These are phyloP conservation scores for Alternaria sp. DNA, from an alignment of 2,329 filamentous ascomycete species.

Conservation along the genomic window DNA sequence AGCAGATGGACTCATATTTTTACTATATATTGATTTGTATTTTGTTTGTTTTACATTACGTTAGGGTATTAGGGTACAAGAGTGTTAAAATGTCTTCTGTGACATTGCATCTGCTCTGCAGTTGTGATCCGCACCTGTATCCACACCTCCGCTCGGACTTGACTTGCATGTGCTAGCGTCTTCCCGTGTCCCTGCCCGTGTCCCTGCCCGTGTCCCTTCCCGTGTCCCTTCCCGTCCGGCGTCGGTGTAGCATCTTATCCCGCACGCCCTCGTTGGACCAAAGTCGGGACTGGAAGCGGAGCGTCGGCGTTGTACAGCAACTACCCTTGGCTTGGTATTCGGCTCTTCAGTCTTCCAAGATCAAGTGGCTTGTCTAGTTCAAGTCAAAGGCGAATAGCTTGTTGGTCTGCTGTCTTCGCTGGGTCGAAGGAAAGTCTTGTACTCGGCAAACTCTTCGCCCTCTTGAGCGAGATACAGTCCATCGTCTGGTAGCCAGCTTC, in stretches of 20 bases:
- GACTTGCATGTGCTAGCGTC: too few species aligned
- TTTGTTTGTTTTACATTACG: conserved; percentile 11
- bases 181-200: not conserved
- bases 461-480: conserved; percentile 36
- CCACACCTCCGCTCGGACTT: not conserved
- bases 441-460: conserved; percentile 28
- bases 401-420: conserved; percentile 28
- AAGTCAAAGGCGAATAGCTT: conserved; percentile 34
- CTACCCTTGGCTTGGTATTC: not conserved
- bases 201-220: conserved; percentile 6
- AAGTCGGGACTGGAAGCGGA: conserved; percentile 25
- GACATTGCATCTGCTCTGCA: conserved; percentile 7
- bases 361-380: conserved; percentile 3
- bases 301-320: not conserved
- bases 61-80: conserved; percentile 11
- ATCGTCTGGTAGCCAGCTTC: conserved; percentile 38
- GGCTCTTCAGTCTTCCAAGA: not conserved
- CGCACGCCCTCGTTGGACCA: conserved; percentile 24
- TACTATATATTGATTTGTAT: not conserved
- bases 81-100: not conserved
- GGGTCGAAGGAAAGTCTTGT: conserved; percentile 26
- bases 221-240: conserved; percentile 10
- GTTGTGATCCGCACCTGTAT: conserved; percentile 1
- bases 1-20: not conserved
- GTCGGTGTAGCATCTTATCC: not conserved